Evolutionary conservation across 176 grass and related monocot species (phyloP), one percentile per base, ranked within the genome.

Genomic region (Carex myosuroides): DNA sequence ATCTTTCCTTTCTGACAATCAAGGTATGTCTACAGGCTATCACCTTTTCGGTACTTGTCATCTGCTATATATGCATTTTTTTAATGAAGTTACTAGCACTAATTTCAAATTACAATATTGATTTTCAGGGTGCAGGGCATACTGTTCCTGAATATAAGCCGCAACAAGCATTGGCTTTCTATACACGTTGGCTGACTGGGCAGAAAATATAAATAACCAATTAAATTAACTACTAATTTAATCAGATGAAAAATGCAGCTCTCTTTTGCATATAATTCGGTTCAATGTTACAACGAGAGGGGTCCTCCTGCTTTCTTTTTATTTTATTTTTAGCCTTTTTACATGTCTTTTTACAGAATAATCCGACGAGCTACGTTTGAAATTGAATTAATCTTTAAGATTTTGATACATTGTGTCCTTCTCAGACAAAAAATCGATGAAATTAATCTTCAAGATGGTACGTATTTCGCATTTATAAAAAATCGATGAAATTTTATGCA

Each of bases 71-170:
- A 68, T 81, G 33, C 20, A 32, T 18, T 64, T 64, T 20, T 64
- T 64, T 64, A 48, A 21, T 20, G 7, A 8, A 64, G 8, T 5
- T 68, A 42, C 9, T 12, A 39, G 63, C 59, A 50, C 29, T 82
- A 6, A 44, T 35, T 11, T 14, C 21, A 66, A 65, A 46, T 53
- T 48, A 52, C 54, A 20, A 81, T 67, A 32, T 62, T 48, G 52
- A 60, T 35, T 32, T 87, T n/a, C 85, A 98, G 95, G 95, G 95
- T 68, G 60, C 95, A 64, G 92, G 92, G 5, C 92, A 98, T 86
- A 98, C 92, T 26, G 92, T 95, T 69, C 95, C 95, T 11, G 92
- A 98, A 71, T 98, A 98, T 80, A 98, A 98, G 81, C 95, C 95
- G 2, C 66, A 83, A 33, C 92, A 98, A 88, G 79, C 95, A 81